Base-by-base conservation (phyloP, 2,329 filamentous ascomycete species). In the Didymella pomorum region DNA sequence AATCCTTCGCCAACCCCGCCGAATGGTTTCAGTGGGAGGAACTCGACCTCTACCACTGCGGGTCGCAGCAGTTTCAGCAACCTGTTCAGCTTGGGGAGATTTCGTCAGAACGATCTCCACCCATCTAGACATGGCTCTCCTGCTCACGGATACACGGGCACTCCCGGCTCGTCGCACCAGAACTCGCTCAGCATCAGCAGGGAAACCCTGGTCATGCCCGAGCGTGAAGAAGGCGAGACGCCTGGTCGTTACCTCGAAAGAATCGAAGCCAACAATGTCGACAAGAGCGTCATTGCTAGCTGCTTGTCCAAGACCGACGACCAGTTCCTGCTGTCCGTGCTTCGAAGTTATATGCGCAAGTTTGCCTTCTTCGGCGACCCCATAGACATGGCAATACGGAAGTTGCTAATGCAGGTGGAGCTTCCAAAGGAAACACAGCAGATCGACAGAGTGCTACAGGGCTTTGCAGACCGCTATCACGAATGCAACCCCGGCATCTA, bases 401-500 rank as follows among this genome's bases (percentile, higher is more conserved):
- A 98, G 76, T 84, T 99, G 47, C 83, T 99, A 54, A 97, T 98
- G 91, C 93, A 97, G 73, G 93, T 95, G 3, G 94, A 98, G 76
- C 79, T 99, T 29, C 95, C 95, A 4, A 97, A 96, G 69, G 95
- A 99, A 79, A 98, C 95, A 0, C 95, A 99, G 76, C 95, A 99
- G 70, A 98, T 99, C 63, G 95, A 99, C 77, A 87, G 95, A 51
- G 95, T 95, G 54, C 81, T 99, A 33, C 92, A 97, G 74, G 90
- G 93, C 2, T 98, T 99, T 78, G 92, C 95, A 0, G 95, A 99
- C 74, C 87, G 95, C 58, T 99, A 99, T 75, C 92, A 98, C 73
- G 95, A 99, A 77, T 99, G 95, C 79, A 99, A 99, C 69, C 95
- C 95, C 2, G 94, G 95, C 37, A 96, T 99, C 60, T 99, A 96